Evolutionary conservation across 495 filamentous ascomycete species (phyloP).

Genomic region (Thermothielavioides terrestris): DNA sequence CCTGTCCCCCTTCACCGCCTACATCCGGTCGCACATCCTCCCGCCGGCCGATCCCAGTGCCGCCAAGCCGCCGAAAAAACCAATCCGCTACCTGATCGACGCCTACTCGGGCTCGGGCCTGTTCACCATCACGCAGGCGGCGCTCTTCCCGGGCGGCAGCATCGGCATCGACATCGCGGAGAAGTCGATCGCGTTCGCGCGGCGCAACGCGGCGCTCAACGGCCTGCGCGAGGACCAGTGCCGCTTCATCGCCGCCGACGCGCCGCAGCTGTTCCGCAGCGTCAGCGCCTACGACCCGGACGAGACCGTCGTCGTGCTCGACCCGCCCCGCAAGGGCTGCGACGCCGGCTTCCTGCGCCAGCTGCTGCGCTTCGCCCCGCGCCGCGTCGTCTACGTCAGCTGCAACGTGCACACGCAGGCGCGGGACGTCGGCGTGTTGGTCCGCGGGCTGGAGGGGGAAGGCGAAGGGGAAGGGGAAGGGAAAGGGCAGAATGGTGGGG

Average conservation of each 20-base stretch:
- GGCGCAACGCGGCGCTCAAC: constrained; percentile 69
- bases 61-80: constrained; percentile 5
- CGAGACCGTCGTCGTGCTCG: constrained; percentile 82
- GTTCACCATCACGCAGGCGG: constrained; percentile 88
- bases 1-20: constrained; percentile 78
- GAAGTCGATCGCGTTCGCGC: constrained; percentile 65
- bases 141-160: constrained; percentile 52
- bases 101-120: constrained; percentile 96
- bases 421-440: constrained; percentile 76
- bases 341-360: constrained; percentile 76
- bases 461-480: constrained; percentile 18
- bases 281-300: constrained; percentile 57
- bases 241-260: constrained; percentile 78
- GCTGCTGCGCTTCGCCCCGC: constrained; percentile 64
- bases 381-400: constrained; percentile 81
- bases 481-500: constrained; percentile 16
- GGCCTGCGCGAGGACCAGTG: constrained; percentile 49
- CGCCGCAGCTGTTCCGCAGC: constrained; percentile 66
- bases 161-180: constrained; percentile 49
- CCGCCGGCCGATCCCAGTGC: constrained; percentile 28
- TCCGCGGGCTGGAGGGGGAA: constrained; percentile 58
- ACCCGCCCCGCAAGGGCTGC: constrained; percentile 92
- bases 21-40: constrained; percentile 76
- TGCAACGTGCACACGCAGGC: constrained; percentile 99
- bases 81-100: constrained; percentile 81